Percentiles rank a stretch among this genome's conserved stretches.
Conservation (phyloP, 192 early-diverging fungal species). For the Entomortierella lignicola region DNA sequence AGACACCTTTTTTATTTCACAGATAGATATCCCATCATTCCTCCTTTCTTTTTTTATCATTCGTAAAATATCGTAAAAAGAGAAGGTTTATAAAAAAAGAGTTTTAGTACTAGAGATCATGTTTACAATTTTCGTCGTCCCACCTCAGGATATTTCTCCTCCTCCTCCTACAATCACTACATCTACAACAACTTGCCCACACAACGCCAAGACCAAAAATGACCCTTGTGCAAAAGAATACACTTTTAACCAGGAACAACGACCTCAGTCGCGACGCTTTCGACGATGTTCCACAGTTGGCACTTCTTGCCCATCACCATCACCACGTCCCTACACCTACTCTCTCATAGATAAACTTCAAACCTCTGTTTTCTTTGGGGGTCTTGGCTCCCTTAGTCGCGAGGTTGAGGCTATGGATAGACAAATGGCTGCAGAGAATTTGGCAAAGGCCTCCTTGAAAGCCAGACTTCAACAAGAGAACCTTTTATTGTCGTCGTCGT, state of each 20-base stretch:
- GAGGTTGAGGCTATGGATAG: slow-evolving; percentile 12
- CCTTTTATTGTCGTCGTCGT: too few species aligned
- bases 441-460: too few species aligned
- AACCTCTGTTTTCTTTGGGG: slow-evolving; percentile 17
- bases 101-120: too few species aligned
- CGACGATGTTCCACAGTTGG: neutral
- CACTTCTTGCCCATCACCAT: neutral
- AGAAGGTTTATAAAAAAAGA: neutral
- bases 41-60: neutral
- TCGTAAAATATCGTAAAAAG: neutral
- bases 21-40: neutral
- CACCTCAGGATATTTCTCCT: neutral
- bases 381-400: slow-evolving; percentile 5
- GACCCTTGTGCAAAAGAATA: neutral
- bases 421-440: slow-evolving; percentile 5
- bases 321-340: neutral
- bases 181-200: neutral
- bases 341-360: neutral
- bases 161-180: neutral
- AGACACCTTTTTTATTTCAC: neutral
- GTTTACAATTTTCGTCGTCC: slow-evolving; percentile 5
- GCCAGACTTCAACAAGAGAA: neutral
- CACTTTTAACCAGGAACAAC: neutral
- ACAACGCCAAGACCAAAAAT: neutral
- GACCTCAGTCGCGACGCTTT: neutral